phyloP scores from a whole-genome alignment of 768 basidiomycete species.

The Tremella fuciformis region DNA sequence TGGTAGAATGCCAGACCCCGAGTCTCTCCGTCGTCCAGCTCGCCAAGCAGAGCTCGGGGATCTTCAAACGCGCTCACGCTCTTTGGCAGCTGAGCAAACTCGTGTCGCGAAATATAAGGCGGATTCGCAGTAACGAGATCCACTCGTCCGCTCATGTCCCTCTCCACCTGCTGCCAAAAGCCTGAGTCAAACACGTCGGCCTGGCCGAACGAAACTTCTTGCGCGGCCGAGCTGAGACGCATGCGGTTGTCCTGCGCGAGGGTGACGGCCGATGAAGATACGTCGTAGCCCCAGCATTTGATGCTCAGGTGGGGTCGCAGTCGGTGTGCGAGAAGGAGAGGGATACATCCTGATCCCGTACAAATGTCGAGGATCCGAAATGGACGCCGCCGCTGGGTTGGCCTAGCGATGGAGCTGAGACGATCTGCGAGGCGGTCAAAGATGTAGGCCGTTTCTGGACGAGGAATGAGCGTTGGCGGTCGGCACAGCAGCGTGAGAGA shows the following conservation, averaged over 20 bases:
- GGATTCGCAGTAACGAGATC: conserved; percentile 45
- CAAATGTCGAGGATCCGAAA: conserved; percentile 76
- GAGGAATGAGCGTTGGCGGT: conserved; percentile 83
- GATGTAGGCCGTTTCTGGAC: conserved; percentile 70
- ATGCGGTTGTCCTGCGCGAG: conserved; percentile 30
- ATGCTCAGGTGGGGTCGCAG: conserved; percentile 4
- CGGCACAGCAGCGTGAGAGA: conserved; percentile 69
- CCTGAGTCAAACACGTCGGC: conserved; percentile 51
- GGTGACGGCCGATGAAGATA: conserved; percentile 25
- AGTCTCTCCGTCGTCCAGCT: conserved; percentile 53
- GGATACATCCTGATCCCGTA: conserved; percentile 89
- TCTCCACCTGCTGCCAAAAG: conserved; percentile 51
- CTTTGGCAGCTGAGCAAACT: conserved; percentile 63
- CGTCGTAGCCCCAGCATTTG: conserved; percentile 28
- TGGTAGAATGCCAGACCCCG: conserved; percentile 69
- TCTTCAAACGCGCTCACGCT: conserved; percentile 79
- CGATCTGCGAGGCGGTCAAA: conserved; percentile 61
- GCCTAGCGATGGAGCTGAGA: conserved; percentile 54
- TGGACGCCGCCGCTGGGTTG: conserved; percentile 17
- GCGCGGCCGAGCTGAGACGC: background rate
- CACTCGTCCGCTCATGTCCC: conserved; percentile 13
- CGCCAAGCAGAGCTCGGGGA: conserved; percentile 74
- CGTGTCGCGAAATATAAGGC: conserved; percentile 67
- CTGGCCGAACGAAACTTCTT: conserved; percentile 1
- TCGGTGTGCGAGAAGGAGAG: conserved; percentile 62